phyloP scores from a whole-genome alignment of 768 basidiomycete genomes.

The Auriscalpium orientale region DNA sequence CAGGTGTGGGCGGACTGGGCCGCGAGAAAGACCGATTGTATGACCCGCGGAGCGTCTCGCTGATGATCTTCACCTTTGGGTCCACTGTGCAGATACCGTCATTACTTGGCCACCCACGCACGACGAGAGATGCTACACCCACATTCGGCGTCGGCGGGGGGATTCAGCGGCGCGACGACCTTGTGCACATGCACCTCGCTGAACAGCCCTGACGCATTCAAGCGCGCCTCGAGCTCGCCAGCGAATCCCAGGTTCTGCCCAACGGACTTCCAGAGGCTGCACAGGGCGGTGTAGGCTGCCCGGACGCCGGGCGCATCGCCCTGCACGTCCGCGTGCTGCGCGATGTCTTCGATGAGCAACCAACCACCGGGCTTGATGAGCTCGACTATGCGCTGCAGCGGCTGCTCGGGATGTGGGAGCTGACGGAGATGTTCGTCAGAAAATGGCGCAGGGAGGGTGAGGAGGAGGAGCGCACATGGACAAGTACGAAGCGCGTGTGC shows the following conservation, averaged over 20 bases:
- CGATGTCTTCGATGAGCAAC: conserved; percentile 19
- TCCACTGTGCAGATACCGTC: neutral
- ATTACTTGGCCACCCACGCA: no score
- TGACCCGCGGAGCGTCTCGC: neutral
- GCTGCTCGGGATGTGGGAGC: conserved; percentile 15
- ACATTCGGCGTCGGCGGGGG: no score
- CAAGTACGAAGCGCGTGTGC: conserved; percentile 18
- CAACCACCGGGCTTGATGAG: conserved; percentile 21
- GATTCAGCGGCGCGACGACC: neutral
- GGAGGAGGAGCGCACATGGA: conserved; percentile 12
- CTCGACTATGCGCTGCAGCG: conserved; percentile 11
- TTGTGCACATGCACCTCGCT: conserved; percentile 7
- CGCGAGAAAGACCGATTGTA: neutral
- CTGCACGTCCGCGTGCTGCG: neutral
- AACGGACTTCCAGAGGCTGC: conserved; percentile 3
- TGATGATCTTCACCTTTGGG: neutral
- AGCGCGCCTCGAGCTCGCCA: neutral
- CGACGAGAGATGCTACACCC: no score
- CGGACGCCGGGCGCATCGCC: conserved; percentile 1
- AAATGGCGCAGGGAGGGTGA: neutral
- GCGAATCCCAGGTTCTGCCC: neutral
- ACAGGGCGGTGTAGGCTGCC: neutral
- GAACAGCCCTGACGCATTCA: neutral
- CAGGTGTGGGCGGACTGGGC: neutral
- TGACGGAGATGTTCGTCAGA: neutral